Evolutionary conservation across 768 basidiomycete species (phyloP), one percentile per base, ranked within the genome.

Genomic region (Tephrocybe rancida): DNA sequence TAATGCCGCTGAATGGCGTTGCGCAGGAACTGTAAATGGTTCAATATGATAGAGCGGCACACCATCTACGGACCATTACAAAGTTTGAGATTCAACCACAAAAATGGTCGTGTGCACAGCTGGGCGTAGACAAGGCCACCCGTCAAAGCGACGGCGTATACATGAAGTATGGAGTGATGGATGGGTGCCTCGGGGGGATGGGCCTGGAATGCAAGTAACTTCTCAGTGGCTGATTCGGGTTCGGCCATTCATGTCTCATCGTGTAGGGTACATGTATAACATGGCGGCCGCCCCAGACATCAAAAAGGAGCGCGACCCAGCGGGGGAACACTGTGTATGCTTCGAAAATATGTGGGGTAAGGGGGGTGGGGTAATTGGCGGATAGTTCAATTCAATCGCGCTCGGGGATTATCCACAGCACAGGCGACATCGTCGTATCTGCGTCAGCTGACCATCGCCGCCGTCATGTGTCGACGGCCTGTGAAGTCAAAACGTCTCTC

Each of bases 171-270:
- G n/a, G 44, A 38, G 18, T 25, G 24, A 30, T 34, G 39, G 35
- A n/a, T 47, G 6, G 21, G 16, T 30, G 38, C 43, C 29, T 24
- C 38, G 29, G 26, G 21, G n/a, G 16, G 5, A 34, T 27, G 44
- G 34, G 25, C 7, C n/a, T 27, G 21, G 21, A n/a, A 29, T 43
- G n/a, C 16, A 13, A 41, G 21, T 22, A 21, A 32, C 30, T 7
- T 32, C 21, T 41, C n/a, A 21, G 7, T 37, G 24, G 35, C 34
- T 3, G 24, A 51, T 19, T 56, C 34, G 51, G 51, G 22, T 42
- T 53, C 44, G 42, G 46, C 42, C 43, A 49, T 53, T 43, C 27
- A 47, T 53, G 43, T 45, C 27, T 27, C 30, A 16, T 49, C 24
- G 26, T 48, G 6, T 37, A 27, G 5, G 5, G 29, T 30, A 30